A percentile compares a stretch with the other conserved stretches of the same genome.
phyloP scores from a whole-genome alignment of 768 basidiomycete species.

The Ramaria sp. region DNA sequence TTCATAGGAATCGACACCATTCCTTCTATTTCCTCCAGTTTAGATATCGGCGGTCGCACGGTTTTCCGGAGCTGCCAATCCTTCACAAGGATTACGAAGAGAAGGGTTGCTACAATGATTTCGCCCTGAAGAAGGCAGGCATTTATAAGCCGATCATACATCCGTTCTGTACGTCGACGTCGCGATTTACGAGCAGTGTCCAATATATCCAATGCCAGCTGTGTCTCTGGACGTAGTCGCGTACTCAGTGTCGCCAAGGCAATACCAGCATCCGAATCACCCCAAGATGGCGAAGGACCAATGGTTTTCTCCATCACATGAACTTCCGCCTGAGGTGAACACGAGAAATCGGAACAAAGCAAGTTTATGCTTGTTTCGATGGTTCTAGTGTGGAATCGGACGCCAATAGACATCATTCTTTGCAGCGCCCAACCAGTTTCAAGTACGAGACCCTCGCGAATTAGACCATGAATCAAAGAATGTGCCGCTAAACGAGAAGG shows the following conservation, averaged over 20 bases:
- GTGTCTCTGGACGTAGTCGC: slow-evolving; percentile 22
- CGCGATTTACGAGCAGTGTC: slow-evolving; percentile 40
- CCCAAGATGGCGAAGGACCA: background rate
- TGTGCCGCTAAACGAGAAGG: slow-evolving; percentile 55
- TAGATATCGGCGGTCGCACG: slow-evolving; percentile 7
- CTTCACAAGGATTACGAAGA: slow-evolving; percentile 55
- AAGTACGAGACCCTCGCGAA: slow-evolving; percentile 37
- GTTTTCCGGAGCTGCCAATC: slow-evolving; percentile 39
- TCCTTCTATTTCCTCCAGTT: background rate
- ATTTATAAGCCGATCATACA: slow-evolving; percentile 50
- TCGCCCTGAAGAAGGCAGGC: slow-evolving; percentile 69
- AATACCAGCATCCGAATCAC: background rate
- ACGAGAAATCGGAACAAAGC: slow-evolving; percentile 8
- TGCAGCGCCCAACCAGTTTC: slow-evolving; percentile 40
- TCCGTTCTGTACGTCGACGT: slow-evolving; percentile 42
- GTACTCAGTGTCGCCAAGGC: background rate
- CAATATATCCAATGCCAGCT: slow-evolving; percentile 44
- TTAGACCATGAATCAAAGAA: slow-evolving; percentile 49
- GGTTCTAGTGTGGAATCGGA: slow-evolving; percentile 37
- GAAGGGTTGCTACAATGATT: slow-evolving; percentile 60
- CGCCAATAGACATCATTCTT: slow-evolving; percentile 42
- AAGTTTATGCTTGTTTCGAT: slow-evolving; percentile 33
- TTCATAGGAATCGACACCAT: background rate
- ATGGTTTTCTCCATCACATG: background rate
- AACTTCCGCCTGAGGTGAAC: background rate